These are phyloP conservation scores for Cladosporium phlei DNA, from an alignment of 2,329 filamentous ascomycete genomes.

Conservation along the genomic window DNA sequence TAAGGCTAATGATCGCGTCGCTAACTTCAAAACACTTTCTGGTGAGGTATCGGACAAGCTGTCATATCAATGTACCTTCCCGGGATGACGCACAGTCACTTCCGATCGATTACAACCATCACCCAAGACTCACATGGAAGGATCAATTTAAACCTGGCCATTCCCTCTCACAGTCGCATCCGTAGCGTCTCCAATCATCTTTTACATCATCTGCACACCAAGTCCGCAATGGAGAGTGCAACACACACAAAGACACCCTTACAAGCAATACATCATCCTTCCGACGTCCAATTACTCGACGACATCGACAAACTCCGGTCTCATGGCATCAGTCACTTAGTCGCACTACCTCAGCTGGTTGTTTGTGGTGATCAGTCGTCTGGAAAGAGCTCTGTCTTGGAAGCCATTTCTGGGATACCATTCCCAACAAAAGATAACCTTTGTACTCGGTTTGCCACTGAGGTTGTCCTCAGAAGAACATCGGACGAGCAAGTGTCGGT, in stretches of 20 bases:
- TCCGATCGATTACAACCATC: too few species aligned
- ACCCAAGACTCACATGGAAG: too few species aligned
- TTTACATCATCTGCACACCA: too few species aligned
- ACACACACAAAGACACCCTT: background rate
- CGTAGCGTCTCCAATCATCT: too few species aligned
- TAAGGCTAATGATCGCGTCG: too few species aligned
- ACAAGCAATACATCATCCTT: background rate
- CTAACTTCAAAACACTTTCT: too few species aligned
- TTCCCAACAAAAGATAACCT: constrained; percentile 53
- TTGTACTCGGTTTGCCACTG: constrained; percentile 45
- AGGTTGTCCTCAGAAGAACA: constrained; percentile 21
- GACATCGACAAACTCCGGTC: background rate
- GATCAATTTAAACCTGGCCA: too few species aligned
- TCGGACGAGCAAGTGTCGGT: background rate
- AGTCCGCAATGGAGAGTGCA: background rate
- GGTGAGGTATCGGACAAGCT: too few species aligned
- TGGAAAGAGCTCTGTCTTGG: constrained; percentile 59
- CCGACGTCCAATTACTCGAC: background rate
- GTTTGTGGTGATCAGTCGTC: constrained; percentile 57
- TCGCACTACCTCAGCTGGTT: constrained; percentile 35
- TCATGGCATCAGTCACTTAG: background rate
- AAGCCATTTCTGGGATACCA: constrained; percentile 56
- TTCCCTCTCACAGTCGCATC: too few species aligned
- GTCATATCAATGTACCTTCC: too few species aligned
- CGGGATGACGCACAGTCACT: too few species aligned